These are phyloP conservation scores for Rusavskia elegans DNA, from an alignment of 495 filamentous ascomycete genomes.

Conservation along the genomic window DNA sequence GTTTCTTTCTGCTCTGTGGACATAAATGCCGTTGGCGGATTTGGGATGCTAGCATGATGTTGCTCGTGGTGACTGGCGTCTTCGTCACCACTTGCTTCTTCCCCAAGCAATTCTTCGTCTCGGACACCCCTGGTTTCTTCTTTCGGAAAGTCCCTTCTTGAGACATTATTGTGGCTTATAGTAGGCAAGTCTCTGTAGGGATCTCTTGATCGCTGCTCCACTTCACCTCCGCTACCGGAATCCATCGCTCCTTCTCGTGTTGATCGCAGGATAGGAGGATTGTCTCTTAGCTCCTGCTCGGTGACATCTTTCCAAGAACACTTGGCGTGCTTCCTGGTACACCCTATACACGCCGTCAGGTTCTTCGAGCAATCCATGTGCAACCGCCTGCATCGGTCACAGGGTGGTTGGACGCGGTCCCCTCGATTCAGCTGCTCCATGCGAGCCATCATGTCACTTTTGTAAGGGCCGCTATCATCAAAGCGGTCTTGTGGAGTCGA, in stretches of 20 bases:
- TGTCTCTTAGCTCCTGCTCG: conserved; percentile 44
- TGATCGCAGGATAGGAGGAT: conserved; percentile 8
- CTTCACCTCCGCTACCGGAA: conserved; percentile 5
- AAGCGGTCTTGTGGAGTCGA: conserved; percentile 28
- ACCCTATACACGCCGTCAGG: conserved; percentile 68
- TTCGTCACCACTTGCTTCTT: conserved; percentile 10
- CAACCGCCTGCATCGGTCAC: conserved; percentile 66
- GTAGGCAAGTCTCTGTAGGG: background rate
- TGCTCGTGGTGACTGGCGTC: conserved; percentile 1
- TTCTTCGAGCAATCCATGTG: conserved; percentile 75
- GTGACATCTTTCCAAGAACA: conserved; percentile 68
- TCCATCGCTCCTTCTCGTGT: conserved; percentile 2
- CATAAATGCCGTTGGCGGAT: too few species aligned
- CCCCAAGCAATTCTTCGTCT: conserved; percentile 14
- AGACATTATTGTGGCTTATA: background rate
- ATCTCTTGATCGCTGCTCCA: background rate
- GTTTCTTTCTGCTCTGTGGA: too few species aligned
- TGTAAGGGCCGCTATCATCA: conserved; percentile 46
- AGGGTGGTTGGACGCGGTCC: conserved; percentile 58
- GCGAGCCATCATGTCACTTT: conserved; percentile 49
- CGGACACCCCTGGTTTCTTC: conserved; percentile 7
- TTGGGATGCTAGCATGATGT: background rate
- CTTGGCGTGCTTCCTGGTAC: conserved; percentile 77
- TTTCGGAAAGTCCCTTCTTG: background rate
- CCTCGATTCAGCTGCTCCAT: conserved; percentile 64